Base-by-base conservation (phyloP, 2,329 filamentous ascomycete species). In the Ploettnerulaceae sp. region DNA sequence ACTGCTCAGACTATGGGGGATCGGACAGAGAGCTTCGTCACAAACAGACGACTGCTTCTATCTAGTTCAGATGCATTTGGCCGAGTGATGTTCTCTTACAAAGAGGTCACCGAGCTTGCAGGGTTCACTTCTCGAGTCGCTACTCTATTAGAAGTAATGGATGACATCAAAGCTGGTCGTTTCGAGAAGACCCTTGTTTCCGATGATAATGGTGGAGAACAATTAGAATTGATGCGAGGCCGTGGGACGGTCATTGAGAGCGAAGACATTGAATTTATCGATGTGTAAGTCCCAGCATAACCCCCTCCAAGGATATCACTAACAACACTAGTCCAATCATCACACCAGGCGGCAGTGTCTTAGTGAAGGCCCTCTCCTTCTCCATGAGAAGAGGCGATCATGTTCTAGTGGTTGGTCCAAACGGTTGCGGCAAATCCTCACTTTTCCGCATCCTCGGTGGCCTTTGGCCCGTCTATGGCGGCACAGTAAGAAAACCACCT, bases 181-280 rank as follows among this genome's bases (percentile, higher is more conserved):
- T 98, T 96, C 61, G 86, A 96, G 69, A 98, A 98, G 77, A 94
- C 94, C 61, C 78, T 98, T 5, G 90, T 97, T 11, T 95, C 89
- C 0, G 93, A 89, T 17, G 88, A 86, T 0, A 83, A 82, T 7
- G 93, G 79, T 0, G 85, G 88, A 48, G 81, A 84, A 47, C 93
- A 97, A 58, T 84, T 87, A 14, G 82, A 84, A 2, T 83, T 97
- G 1, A 79, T 98, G 48, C 78, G 82, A 54, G 86, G 88, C 3
- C 82, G 93, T 9, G 93, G 93, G 12, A 81, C 77, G 25, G 80
- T 96, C 17, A 77, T 86, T 38, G 89, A 95, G 70, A 89, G 88
- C 64, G 72, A 81, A 33, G 82, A 89, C 47, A 94, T 96, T 54
- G 80, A 88, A 58, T 96, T 96, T 62, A 79, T 81, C 38, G 75